Conservation (phyloP, 371 early-diverging fungal species). For the Mucor indicus region DNA sequence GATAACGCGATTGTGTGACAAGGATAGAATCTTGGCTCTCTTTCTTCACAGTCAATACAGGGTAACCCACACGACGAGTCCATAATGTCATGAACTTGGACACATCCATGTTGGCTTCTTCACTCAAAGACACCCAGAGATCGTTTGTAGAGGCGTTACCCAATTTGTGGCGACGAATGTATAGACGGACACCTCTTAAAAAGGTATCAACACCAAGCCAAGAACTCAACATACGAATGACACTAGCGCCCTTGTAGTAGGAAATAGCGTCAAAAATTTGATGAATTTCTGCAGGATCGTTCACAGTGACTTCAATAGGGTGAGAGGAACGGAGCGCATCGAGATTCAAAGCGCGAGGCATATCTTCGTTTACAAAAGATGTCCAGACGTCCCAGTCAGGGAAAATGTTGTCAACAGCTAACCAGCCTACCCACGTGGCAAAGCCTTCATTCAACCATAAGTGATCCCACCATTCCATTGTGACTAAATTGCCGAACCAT, state of each 20-base stretch:
- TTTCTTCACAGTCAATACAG: slow-evolving; percentile 65
- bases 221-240: slow-evolving; percentile 85
- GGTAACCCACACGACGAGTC: slow-evolving; percentile 84
- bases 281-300: slow-evolving; percentile 70
- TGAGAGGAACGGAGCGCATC: slow-evolving; percentile 81
- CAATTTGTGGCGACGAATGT: slow-evolving; percentile 75
- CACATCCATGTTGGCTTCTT: slow-evolving; percentile 70
- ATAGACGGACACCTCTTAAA: slow-evolving; percentile 71
- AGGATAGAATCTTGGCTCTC: slow-evolving; percentile 42
- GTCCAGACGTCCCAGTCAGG: slow-evolving; percentile 81
- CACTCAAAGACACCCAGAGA: slow-evolving; percentile 79
- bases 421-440: slow-evolving; percentile 86
- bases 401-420: slow-evolving; percentile 78
- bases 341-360: slow-evolving; percentile 67
- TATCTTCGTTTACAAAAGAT: slow-evolving; percentile 73
- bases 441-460: slow-evolving; percentile 97
- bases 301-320: slow-evolving; percentile 85
- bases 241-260: slow-evolving; percentile 88
- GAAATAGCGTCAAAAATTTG: slow-evolving; percentile 79
- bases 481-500: slow-evolving; percentile 90
- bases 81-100: slow-evolving; percentile 76
- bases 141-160: slow-evolving; percentile 79
- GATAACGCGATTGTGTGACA: slow-evolving; percentile 71
- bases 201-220: slow-evolving; percentile 58
- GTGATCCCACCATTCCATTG: slow-evolving; percentile 90